Conservation (phyloP, 768 basidiomycete species). For the Chiua virens region DNA sequence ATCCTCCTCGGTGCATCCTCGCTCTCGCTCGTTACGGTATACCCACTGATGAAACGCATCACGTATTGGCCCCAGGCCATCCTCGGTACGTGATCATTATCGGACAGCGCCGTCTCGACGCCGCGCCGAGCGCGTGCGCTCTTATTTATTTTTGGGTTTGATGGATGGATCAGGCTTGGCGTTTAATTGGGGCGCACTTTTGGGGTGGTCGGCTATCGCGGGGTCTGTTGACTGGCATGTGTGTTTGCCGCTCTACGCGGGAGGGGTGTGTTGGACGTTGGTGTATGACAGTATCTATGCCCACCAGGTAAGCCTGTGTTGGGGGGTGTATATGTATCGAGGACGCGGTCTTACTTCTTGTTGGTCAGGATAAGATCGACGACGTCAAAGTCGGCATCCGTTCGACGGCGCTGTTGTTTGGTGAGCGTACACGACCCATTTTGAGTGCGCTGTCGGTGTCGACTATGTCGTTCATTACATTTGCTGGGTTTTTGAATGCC, state of each 20-base stretch:
- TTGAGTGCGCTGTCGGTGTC: constrained; percentile 71
- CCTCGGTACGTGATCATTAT: constrained; percentile 57
- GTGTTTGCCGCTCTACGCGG: constrained; percentile 85
- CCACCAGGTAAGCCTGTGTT: constrained; percentile 65
- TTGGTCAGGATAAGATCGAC: constrained; percentile 86
- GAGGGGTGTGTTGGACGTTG: constrained; percentile 90
- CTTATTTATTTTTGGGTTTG: too few relatives aligned
- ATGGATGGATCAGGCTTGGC: constrained; percentile 62
- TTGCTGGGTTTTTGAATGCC: constrained; percentile 77
- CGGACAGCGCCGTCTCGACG: background rate
- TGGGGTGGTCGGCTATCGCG: constrained; percentile 95
- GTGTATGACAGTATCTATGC: constrained; percentile 98
- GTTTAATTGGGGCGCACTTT: constrained; percentile 95
- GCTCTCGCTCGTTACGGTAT: constrained; percentile 80
- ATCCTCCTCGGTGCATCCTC: constrained; percentile 92
- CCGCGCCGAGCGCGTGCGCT: too few relatives aligned
- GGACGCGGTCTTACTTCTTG: background rate
- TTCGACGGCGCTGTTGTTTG: constrained; percentile 93
- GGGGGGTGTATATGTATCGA: background rate
- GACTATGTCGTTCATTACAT: constrained; percentile 70
- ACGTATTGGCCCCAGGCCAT: constrained; percentile 98
- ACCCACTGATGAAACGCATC: constrained; percentile 96
- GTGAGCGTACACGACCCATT: constrained; percentile 69
- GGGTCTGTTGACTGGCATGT: constrained; percentile 79
- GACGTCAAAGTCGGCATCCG: constrained; percentile 87